phyloP scores from a whole-genome alignment of 352 stramenopile species.

The Phytopythium oedochilum region DNA sequence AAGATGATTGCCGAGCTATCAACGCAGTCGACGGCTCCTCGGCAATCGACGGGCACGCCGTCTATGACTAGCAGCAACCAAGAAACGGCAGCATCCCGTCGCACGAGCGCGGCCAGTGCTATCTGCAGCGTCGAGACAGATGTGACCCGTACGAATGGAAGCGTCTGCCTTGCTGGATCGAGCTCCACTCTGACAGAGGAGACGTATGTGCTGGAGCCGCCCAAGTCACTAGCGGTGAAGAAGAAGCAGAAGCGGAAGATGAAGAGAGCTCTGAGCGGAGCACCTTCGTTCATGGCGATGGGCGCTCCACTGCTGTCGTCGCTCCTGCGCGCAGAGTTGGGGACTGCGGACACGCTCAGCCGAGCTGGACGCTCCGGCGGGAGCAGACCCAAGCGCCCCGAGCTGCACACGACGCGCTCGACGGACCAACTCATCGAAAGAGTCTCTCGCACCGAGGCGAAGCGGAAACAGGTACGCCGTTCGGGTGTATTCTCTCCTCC shows the following conservation, averaged over 20 bases:
- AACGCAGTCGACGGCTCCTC: not conserved
- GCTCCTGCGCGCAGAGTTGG: conserved; percentile 31
- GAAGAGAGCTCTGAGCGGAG: not conserved
- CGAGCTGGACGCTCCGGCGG: not conserved
- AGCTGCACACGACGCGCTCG: conserved; percentile 6
- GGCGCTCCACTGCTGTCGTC: conserved; percentile 20
- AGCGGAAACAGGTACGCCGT: conserved; percentile 49
- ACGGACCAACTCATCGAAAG: conserved; percentile 39
- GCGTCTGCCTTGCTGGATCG: not conserved
- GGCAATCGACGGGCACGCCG: not conserved
- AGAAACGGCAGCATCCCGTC: not conserved
- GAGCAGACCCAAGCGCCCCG: not conserved
- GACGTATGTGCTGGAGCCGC: not conserved
- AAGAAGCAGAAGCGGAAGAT: conserved; percentile 16
- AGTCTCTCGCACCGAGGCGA: conserved; percentile 39
- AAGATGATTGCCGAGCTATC: not conserved
- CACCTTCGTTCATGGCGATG: conserved; percentile 3
- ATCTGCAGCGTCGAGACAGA: not conserved
- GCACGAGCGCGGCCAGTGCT: not conserved
- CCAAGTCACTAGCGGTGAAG: not conserved
- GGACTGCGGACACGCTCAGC: not conserved
- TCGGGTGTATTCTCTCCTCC: not conserved
- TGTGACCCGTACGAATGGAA: not conserved
- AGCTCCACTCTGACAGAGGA: not conserved
- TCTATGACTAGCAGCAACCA: not conserved